Evolutionary conservation across 2,329 filamentous ascomycete species (phyloP).

Genomic region (Aureobasidium zeae): DNA sequence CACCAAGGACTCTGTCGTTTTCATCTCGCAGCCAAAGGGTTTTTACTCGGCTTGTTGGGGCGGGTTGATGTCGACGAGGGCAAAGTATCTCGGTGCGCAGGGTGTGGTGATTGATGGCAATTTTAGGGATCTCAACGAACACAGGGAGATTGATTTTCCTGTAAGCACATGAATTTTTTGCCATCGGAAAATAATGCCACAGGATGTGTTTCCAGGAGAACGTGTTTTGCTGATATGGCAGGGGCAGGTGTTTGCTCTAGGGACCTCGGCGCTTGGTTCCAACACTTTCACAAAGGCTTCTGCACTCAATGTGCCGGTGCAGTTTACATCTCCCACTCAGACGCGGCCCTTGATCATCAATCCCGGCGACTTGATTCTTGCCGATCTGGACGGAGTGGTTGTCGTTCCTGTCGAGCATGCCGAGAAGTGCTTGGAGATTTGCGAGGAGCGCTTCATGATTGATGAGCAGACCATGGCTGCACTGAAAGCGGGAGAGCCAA

Average conservation of each 20-base stretch:
- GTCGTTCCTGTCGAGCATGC: conserved; percentile 22
- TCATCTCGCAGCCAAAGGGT: conserved; percentile 30
- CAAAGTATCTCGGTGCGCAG: conserved; percentile 28
- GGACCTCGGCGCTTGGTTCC: conserved; percentile 21
- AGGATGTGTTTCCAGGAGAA: background rate
- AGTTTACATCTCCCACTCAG: conserved; percentile 22
- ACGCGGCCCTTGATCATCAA: conserved; percentile 20
- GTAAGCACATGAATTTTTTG: conserved; percentile 2
- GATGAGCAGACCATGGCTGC: conserved; percentile 29
- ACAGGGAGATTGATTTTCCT: conserved; percentile 18
- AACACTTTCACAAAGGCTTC: conserved; percentile 30
- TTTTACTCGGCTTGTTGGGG: conserved; percentile 32
- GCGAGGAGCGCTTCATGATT: conserved; percentile 28
- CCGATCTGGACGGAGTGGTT: conserved; percentile 28
- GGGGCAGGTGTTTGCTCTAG: conserved; percentile 27
- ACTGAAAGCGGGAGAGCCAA: conserved; percentile 27
- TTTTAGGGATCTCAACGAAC: conserved; percentile 31
- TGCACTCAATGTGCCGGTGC: conserved; percentile 29
- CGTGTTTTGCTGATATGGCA: background rate
- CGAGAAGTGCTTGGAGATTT: conserved; percentile 28
- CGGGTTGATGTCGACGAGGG: conserved; percentile 32
- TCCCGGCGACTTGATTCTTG: conserved; percentile 31
- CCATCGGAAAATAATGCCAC: background rate
- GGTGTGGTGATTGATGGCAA: conserved; percentile 34
- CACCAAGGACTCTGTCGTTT: conserved; percentile 28